These are phyloP conservation scores for Roridomyces roridus DNA, from an alignment of 768 basidiomycete species.

Conservation along the genomic window DNA sequence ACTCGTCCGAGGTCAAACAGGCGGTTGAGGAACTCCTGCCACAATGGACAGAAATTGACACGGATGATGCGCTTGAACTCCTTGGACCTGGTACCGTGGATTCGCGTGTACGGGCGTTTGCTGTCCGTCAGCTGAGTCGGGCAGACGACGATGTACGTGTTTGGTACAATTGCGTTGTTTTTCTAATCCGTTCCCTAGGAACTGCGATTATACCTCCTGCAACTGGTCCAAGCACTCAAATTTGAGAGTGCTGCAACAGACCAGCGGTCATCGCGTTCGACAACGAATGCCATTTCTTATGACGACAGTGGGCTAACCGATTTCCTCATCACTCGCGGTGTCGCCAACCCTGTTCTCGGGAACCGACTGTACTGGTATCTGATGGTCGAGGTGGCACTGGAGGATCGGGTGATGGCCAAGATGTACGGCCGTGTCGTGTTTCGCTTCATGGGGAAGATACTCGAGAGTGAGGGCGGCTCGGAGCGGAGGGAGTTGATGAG, in stretches of 20 bases:
- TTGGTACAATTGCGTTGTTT: neutral
- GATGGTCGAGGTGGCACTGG: conserved; percentile 92
- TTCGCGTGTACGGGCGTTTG: conserved; percentile 92
- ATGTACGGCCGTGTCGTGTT: conserved; percentile 93
- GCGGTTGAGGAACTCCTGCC: conserved; percentile 96
- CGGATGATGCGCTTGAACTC: conserved; percentile 94
- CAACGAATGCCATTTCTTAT: conserved; percentile 77
- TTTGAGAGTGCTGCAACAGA: conserved; percentile 88
- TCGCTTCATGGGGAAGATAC: conserved; percentile 87
- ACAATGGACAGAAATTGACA: conserved; percentile 96
- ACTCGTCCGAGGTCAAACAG: conserved; percentile 95
- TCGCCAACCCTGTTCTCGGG: conserved; percentile 82
- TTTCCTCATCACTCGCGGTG: conserved; percentile 87
- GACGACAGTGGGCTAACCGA: conserved; percentile 94
- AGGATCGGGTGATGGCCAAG: conserved; percentile 85
- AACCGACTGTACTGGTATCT: conserved; percentile 98
- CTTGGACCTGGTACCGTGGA: conserved; percentile 90
- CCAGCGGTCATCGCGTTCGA: conserved; percentile 73
- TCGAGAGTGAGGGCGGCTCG: conserved; percentile 80
- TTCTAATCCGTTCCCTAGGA: conserved; percentile 60
- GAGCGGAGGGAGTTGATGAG: conserved; percentile 88
- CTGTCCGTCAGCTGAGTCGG: conserved; percentile 86
- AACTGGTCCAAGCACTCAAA: conserved; percentile 97
- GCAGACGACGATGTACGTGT: conserved; percentile 91
- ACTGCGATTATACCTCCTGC: conserved; percentile 87